phyloP scores from a whole-genome alignment of 225 moss, liverwort and hornwort species.

The Polytrichum commune region DNA sequence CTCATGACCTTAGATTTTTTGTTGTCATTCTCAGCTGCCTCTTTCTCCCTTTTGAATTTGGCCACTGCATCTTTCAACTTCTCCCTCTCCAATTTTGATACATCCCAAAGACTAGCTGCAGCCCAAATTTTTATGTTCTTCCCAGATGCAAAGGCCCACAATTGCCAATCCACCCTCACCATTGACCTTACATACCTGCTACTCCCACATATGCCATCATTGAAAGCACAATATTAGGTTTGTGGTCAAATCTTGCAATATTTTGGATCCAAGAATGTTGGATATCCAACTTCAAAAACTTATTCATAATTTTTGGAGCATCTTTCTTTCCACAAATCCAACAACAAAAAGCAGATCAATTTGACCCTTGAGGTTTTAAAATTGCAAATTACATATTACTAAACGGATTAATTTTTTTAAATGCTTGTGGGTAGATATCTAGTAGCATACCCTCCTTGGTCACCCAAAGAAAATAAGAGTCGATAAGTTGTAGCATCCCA shows the following conservation, averaged over 20 bases:
- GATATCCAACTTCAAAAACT: not conserved
- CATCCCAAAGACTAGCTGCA: slow-evolving; percentile 66
- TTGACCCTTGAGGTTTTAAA: too few relatives aligned
- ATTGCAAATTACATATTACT: not conserved
- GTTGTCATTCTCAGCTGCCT: slow-evolving; percentile 14
- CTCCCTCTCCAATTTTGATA: slow-evolving; percentile 34
- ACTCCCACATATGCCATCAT: not conserved
- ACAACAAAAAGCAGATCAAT: too few relatives aligned
- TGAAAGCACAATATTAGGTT: too few relatives aligned
- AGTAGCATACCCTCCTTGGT: slow-evolving; percentile 62
- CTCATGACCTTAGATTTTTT: slow-evolving; percentile 43
- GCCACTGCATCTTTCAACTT: slow-evolving; percentile 33
- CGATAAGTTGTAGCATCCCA: slow-evolving; percentile 52
- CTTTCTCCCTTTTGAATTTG: slow-evolving; percentile 30
- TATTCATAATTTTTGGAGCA: not conserved
- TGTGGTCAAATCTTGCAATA: too few relatives aligned
- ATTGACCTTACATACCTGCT: slow-evolving; percentile 60
- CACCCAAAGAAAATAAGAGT: slow-evolving; percentile 56
- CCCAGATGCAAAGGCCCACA: slow-evolving; percentile 76
- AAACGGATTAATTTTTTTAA: not conserved
- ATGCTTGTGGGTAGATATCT: not conserved
- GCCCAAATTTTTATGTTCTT: slow-evolving; percentile 71
- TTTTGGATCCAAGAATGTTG: too few relatives aligned
- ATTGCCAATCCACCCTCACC: slow-evolving; percentile 74
- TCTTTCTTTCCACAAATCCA: too few relatives aligned